Evolutionary conservation across 768 basidiomycete genomes (phyloP).

Genomic region (Leccinum imitatum): DNA sequence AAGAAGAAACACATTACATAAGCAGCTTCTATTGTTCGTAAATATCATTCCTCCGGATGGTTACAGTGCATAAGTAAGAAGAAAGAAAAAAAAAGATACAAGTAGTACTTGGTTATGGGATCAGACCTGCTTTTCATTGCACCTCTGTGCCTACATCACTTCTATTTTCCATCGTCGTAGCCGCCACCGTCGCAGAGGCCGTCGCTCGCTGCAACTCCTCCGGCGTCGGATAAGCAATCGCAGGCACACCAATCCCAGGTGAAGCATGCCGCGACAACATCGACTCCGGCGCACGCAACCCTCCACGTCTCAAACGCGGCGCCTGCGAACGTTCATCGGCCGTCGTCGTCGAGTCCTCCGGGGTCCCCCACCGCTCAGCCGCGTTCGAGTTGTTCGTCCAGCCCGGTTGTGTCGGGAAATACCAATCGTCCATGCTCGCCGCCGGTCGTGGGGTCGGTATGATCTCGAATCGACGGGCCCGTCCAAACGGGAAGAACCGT

Average conservation of each 20-base stretch:
- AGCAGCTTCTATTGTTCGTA: background rate
- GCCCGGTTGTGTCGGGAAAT: too few species aligned
- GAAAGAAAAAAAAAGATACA: too few species aligned
- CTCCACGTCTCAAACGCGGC: too few species aligned
- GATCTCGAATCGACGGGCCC: too few species aligned
- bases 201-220: conserved; percentile 24
- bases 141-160: conserved; percentile 8
- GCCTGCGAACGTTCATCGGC: too few species aligned
- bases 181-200: background rate
- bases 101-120: conserved; percentile 10
- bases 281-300: conserved; percentile 21
- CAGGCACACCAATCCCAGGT: conserved; percentile 27
- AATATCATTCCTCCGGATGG: too few species aligned
- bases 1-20: background rate
- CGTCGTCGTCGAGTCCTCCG: too few species aligned
- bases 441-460: conserved; percentile 26
- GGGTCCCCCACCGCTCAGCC: too few species aligned
- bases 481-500: too few species aligned
- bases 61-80: background rate
- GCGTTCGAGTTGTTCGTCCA: too few species aligned
- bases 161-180: conserved; percentile 2
- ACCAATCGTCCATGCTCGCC: conserved; percentile 2
- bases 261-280: conserved; percentile 50
- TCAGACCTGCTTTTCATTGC: conserved; percentile 1
- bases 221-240: conserved; percentile 21